A percentile compares a stretch with the other conserved stretches of the same genome.
phyloP scores from a whole-genome alignment of 768 basidiomycete species.

The Phanerochaete carnosa region DNA sequence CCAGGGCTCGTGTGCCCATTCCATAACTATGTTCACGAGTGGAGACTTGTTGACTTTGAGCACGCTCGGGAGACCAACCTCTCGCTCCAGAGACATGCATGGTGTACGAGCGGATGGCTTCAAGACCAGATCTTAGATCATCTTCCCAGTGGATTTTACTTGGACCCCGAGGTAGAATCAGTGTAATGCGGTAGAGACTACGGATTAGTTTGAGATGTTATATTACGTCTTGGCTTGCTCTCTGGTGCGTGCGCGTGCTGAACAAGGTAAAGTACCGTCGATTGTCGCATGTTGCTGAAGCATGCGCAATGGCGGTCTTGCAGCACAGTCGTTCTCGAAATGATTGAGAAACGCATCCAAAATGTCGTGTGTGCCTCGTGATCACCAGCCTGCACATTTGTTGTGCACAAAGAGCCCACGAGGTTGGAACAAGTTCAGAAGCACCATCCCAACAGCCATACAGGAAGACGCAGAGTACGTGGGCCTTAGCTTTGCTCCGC shows the following conservation, averaged over 20 bases:
- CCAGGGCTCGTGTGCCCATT: neutral
- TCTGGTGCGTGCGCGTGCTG: too few relatives aligned
- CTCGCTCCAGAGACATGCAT: neutral
- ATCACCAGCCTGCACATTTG: neutral
- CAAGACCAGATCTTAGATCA: neutral
- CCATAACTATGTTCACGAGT: neutral
- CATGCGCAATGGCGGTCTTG: too few relatives aligned
- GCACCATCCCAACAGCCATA: neutral
- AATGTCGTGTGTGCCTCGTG: too few relatives aligned
- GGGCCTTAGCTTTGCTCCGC: conserved; percentile 64
- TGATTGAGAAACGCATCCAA: too few relatives aligned
- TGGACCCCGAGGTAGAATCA: neutral
- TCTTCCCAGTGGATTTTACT: neutral
- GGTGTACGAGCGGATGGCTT: neutral
- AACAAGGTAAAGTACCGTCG: too few relatives aligned
- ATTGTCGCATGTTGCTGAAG: too few relatives aligned
- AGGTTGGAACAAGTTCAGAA: neutral
- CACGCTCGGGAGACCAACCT: neutral
- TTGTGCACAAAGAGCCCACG: neutral
- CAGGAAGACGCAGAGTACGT: neutral
- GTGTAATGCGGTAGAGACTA: too few relatives aligned
- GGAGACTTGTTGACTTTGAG: neutral
- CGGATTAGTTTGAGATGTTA: too few relatives aligned
- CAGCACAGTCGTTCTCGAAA: too few relatives aligned
- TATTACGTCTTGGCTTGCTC: too few relatives aligned